Conservation (phyloP, 2,329 filamentous ascomycete genomes). For the Podosphaera xanthii region DNA sequence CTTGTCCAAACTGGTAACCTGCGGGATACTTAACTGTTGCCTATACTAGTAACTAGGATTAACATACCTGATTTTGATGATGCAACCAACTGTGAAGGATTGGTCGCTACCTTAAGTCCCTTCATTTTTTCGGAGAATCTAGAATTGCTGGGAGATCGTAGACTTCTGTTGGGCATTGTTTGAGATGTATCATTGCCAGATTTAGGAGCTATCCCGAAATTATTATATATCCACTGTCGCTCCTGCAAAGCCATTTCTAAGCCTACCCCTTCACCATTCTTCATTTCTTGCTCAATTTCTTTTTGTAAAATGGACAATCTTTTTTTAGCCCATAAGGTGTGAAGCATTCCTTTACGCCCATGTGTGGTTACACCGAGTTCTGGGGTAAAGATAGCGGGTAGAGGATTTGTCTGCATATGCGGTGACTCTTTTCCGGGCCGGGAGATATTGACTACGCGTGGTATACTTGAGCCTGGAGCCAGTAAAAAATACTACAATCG, state of each 20-base stretch:
- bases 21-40: background rate
- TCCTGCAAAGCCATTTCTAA: conserved; percentile 68
- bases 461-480: conserved; percentile 47
- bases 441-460: conserved; percentile 45
- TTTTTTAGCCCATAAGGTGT: conserved; percentile 71
- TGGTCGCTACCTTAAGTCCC: conserved; percentile 57
- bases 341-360: conserved; percentile 60
- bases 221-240: conserved; percentile 63
- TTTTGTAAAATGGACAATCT: conserved; percentile 49
- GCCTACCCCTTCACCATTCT: conserved; percentile 62
- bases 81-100: conserved; percentile 27
- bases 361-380: conserved; percentile 45
- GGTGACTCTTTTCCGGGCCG: conserved; percentile 18
- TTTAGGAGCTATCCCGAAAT: conserved; percentile 29
- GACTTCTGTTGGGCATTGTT: background rate
- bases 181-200: conserved; percentile 10
- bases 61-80: conserved; percentile 30
- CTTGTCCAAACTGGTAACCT: background rate
- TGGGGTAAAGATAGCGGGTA: conserved; percentile 69
- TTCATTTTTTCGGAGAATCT: conserved; percentile 58
- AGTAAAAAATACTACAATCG: conserved; percentile 45
- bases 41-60: background rate
- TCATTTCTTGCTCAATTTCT: conserved; percentile 55
- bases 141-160: background rate
- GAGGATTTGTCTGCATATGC: conserved; percentile 47